phyloP scores from a whole-genome alignment of 129 eudicot species.

The Chrysanthemum makinoi region DNA sequence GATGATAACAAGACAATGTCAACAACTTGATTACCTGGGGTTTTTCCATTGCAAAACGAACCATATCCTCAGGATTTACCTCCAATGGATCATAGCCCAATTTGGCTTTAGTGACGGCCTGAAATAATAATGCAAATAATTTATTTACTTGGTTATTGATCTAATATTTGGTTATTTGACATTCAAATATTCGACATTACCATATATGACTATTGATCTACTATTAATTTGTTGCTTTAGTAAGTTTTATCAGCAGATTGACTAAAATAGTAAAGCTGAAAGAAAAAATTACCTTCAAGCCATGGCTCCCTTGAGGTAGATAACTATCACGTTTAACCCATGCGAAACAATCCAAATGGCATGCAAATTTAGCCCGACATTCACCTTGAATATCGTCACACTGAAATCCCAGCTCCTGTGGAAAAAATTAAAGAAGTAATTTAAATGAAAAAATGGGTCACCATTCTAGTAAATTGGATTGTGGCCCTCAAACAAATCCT shows the following conservation, averaged over 20 bases:
- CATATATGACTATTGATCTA: conserved; percentile 1
- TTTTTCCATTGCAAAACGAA: conserved; percentile 85
- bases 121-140: conserved; percentile 17
- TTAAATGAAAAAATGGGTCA: neutral
- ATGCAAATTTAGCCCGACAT: conserved; percentile 99
- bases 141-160: neutral
- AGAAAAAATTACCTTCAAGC: conserved; percentile 64
- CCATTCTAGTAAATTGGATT: no score
- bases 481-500: no score
- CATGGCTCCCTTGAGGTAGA: conserved; percentile 99
- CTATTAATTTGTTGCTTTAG: neutral
- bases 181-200: neutral
- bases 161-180: neutral
- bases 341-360: conserved; percentile 99
- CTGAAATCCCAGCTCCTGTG: conserved; percentile 90
- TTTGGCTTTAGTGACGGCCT: conserved; percentile 98
- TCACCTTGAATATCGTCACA: conserved; percentile 96
- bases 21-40: conserved; percentile 76
- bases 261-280: conserved; percentile 4
- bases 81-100: conserved; percentile 96
- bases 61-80: conserved; percentile 99
- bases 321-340: conserved; percentile 99
- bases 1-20: conserved; percentile 1
- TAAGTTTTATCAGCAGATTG: neutral
- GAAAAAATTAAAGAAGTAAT: neutral